Evolutionary conservation across 164 flowering plant genomes (phyloP).

Genomic region (Piper longum): DNA sequence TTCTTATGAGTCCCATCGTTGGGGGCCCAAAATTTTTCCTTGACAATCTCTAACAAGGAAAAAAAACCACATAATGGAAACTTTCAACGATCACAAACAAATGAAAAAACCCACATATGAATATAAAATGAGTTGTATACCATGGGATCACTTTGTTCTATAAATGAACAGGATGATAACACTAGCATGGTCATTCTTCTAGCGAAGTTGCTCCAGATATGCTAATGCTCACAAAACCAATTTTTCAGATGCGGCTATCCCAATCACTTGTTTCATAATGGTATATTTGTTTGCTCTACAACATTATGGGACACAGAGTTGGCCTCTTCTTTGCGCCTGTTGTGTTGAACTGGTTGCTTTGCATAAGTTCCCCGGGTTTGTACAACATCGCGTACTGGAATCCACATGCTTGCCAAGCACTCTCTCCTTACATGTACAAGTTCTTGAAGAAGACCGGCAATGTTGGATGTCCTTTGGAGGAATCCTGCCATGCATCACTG

Average conservation of each 20-base stretch:
- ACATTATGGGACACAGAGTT: constrained; percentile 75
- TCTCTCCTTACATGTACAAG: constrained; percentile 86
- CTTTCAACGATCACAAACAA: too few relatives aligned
- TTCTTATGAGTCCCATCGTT: too few relatives aligned
- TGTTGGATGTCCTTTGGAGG: constrained; percentile 99
- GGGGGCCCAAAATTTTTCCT: too few relatives aligned
- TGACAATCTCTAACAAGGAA: too few relatives aligned
- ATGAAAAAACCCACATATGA: too few relatives aligned
- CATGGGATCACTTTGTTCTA: too few relatives aligned
- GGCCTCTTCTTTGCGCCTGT: constrained; percentile 86
- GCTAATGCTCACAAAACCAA: too few relatives aligned
- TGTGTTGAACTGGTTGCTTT: constrained; percentile 66
- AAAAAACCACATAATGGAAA: too few relatives aligned
- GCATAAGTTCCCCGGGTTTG: constrained; percentile 78
- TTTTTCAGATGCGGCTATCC: constrained; percentile 70
- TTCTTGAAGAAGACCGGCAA: constrained; percentile 88
- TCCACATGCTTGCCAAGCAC: constrained; percentile 68
- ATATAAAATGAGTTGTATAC: too few relatives aligned
- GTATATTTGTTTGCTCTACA: constrained; percentile 71
- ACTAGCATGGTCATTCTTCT: too few relatives aligned
- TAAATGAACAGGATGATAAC: too few relatives aligned
- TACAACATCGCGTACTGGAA: constrained; percentile 82
- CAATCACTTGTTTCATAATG: constrained; percentile 67
- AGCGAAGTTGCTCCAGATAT: background rate
- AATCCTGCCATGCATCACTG: constrained; percentile 80